A percentile compares a stretch with the other conserved stretches of the same genome.
These are phyloP conservation scores for Calocera viscosa DNA, from an alignment of 768 basidiomycete genomes.

Conservation along the genomic window DNA sequence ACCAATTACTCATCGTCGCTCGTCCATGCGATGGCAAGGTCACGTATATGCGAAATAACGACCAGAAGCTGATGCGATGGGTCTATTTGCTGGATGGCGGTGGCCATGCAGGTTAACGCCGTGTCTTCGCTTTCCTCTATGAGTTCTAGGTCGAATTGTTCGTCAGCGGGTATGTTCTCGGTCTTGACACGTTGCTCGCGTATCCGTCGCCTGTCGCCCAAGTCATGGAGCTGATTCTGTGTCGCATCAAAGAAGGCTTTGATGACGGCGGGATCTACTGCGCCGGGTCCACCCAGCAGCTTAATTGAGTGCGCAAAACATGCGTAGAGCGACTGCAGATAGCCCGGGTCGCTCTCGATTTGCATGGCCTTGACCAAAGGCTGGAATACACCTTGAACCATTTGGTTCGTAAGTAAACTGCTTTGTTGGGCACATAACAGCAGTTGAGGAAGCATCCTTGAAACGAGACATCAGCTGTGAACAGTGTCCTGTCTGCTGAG, in stretches of 20 bases:
- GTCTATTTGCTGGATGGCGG: background rate
- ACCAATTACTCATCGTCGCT: background rate
- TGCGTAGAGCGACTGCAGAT: conserved; percentile 64
- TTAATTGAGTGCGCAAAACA: conserved; percentile 50
- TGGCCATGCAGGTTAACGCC: conserved; percentile 61
- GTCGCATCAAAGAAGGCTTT: conserved; percentile 38
- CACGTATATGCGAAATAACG: background rate
- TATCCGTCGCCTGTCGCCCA: conserved; percentile 56
- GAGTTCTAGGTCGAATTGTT: conserved; percentile 55
- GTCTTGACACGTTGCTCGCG: conserved; percentile 30
- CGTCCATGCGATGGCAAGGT: background rate
- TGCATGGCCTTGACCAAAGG: conserved; percentile 52
- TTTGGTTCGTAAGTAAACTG: conserved; percentile 49
- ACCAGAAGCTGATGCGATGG: background rate
- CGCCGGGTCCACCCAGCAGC: conserved; percentile 43
- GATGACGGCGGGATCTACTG: conserved; percentile 41
- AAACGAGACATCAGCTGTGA: background rate
- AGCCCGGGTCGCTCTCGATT: conserved; percentile 60
- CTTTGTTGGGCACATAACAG: conserved; percentile 54
- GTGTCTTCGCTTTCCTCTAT: conserved; percentile 77
- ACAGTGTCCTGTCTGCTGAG: conserved; percentile 13
- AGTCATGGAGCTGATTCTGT: conserved; percentile 51
- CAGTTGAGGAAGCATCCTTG: conserved; percentile 59
- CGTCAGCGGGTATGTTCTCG: conserved; percentile 33
- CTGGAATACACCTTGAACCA: conserved; percentile 55